A percentile compares a stretch with the other conserved stretches of the same genome.
These are phyloP conservation scores for Fusarium annulatum DNA, from an alignment of 2,329 filamentous ascomycete species.

Conservation along the genomic window DNA sequence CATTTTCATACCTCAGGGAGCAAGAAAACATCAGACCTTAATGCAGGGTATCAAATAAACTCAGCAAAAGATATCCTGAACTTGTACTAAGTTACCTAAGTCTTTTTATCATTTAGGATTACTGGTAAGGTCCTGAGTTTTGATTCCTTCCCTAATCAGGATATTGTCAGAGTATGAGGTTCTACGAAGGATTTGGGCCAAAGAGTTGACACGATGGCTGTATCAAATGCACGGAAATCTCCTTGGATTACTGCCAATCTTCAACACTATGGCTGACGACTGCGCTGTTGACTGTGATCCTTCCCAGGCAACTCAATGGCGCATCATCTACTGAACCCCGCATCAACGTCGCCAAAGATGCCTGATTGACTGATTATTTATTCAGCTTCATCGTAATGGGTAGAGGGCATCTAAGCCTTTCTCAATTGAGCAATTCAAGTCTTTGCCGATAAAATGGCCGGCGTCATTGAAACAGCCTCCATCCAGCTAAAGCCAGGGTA, in stretches of 20 bases:
- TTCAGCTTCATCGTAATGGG: not conserved
- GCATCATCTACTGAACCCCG: constrained; percentile 14
- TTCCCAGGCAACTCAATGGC: constrained; percentile 10
- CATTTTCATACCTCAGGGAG: not conserved
- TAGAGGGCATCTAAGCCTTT: not conserved
- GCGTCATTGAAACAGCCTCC: constrained; percentile 55
- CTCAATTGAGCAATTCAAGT: not conserved
- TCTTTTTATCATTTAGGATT: not conserved
- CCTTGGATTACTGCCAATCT: not conserved
- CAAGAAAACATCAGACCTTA: not conserved
- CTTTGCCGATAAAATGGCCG: constrained; percentile 44
- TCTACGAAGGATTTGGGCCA: not conserved
- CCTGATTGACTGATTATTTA: constrained; percentile 8
- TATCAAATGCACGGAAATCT: not conserved
- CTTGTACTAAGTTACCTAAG: not conserved
- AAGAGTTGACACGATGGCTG: not conserved
- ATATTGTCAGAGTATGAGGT: not conserved
- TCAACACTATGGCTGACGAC: not conserved
- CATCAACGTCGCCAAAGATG: constrained; percentile 14
- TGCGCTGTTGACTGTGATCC: constrained; percentile 6
- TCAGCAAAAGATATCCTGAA: not conserved
- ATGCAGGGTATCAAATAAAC: not conserved
- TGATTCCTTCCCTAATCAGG: not conserved
- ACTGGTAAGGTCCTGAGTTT: not conserved
- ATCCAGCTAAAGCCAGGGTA: constrained; percentile 48